Percentiles rank a stretch among this genome's conserved stretches.
Evolutionary conservation across 768 basidiomycete genomes (phyloP).

Genomic region (Tubosaeta brunneosetosa): DNA sequence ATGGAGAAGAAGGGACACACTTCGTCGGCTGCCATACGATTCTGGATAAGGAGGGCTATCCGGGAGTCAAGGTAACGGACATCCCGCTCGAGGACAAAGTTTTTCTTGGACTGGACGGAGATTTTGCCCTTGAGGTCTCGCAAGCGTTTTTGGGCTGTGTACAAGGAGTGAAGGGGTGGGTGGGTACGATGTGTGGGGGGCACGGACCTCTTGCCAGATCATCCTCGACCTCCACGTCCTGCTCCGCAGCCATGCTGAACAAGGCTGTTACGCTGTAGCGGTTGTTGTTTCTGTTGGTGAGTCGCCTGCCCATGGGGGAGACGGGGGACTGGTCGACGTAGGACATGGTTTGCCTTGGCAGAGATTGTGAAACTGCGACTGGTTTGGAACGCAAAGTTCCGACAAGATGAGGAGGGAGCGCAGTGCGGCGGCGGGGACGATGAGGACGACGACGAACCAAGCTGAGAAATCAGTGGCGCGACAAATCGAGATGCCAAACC

Average conservation of each 20-base stretch:
- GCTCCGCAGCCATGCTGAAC: conserved; percentile 97
- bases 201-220: conserved; percentile 86
- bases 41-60: conserved; percentile 96
- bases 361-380: conserved; percentile 1
- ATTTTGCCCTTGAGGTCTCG: conserved; percentile 96
- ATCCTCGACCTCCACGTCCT: conserved; percentile 97
- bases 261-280: conserved; percentile 94
- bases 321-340: conserved; percentile 57
- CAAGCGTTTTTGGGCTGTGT: conserved; percentile 88
- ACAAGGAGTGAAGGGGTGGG: not conserved
- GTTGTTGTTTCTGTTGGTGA: conserved; percentile 92
- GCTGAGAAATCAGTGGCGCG: conserved; percentile 14
- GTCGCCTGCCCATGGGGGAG: conserved; percentile 63
- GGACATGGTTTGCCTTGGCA: conserved; percentile 44
- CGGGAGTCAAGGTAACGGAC: conserved; percentile 97
- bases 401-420: not conserved
- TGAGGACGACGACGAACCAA: conserved; percentile 6
- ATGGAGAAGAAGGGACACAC: conserved; percentile 38
- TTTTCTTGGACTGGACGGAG: conserved; percentile 98
- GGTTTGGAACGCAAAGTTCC: conserved; percentile 9
- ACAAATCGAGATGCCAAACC: conserved; percentile 62
- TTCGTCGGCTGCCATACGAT: conserved; percentile 95
- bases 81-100: conserved; percentile 97
- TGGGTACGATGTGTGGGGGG: not conserved
- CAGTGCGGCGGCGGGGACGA: not conserved